Base-by-base conservation (phyloP, 2,329 filamentous ascomycete species). In the Calonectria pseudoturangicola region DNA sequence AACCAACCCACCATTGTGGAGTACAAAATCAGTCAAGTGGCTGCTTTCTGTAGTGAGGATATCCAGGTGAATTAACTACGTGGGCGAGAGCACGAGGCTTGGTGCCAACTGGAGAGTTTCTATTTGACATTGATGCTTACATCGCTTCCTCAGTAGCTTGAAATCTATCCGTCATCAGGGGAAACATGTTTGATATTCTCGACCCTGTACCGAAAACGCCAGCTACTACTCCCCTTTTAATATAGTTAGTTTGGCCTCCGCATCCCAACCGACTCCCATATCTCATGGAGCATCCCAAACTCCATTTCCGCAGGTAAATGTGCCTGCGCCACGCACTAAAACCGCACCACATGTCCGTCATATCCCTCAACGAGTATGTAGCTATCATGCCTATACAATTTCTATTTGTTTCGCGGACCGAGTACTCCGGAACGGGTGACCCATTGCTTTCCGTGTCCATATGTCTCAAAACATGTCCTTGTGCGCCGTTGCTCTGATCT, bases 21-120 rank as follows among this genome's bases (percentile, higher is more conserved):
- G 77, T 86, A 86, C 75, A 86, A 85, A 74, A 85, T 86, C 73
- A 86, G 84, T 68, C 81, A 86, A 70, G 83, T 86, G 18, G 79
- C 75, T 15, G 79, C 80, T 8, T 73, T 73, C 18, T 81, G 79
- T 45, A 74, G 73, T 9, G 73, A 73, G 45, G 63, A 69, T 28
- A 28, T 60, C 27, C 63, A 62, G 50, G 41, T 27, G 41, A 54
- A 51, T 13, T 75, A 43, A 77, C 33, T 12, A 47, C 33, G 16
- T 60, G 54, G 39, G 64, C 58, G 51, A 18, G 30, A 70, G 39
- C n/a, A 45, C 63, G 39, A 41, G 18, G 18, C 48, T 41, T 65
- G 21, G 50, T 30, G 39, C 58, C 47, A 65, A 41, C 18, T 43
- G 43, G 27, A 36, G 43, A 47, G 13, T 68, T 48, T 48, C 21